phyloP scores from a whole-genome alignment of 2,329 filamentous ascomycete species.

The Calonectria ilicicola region DNA sequence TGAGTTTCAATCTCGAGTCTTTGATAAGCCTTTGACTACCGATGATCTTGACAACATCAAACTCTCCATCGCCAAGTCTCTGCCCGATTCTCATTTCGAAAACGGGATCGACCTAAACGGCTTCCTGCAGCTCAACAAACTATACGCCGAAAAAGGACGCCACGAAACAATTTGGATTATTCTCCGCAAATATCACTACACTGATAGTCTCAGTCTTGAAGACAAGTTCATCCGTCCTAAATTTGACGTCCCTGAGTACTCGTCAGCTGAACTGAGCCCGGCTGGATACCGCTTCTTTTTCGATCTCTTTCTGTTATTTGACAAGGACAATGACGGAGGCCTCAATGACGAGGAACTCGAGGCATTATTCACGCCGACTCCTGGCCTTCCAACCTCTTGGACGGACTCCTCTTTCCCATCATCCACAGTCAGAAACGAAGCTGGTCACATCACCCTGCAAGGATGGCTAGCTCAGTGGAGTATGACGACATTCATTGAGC shows the following conservation, averaged over 20 bases:
- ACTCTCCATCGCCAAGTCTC: conserved; percentile 79
- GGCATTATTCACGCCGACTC: conserved; percentile 91
- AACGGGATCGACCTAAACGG: conserved; percentile 84
- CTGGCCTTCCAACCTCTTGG: conserved; percentile 89
- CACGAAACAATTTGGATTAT: conserved; percentile 99
- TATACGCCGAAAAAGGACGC: conserved; percentile 96
- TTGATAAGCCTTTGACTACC: conserved; percentile 84
- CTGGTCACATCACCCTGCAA: conserved; percentile 93
- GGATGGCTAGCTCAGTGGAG: conserved; percentile 99
- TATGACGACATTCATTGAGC: conserved; percentile 98
- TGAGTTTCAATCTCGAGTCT: conserved; percentile 91
- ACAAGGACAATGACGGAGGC: conserved; percentile 97
- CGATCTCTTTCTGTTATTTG: conserved; percentile 92
- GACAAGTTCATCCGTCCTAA: conserved; percentile 93
- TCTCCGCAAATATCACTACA: conserved; percentile 93
- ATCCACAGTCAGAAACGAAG: conserved; percentile 94
- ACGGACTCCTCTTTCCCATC: conserved; percentile 89
- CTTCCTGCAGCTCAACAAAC: conserved; percentile 91
- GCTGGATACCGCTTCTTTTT: conserved; percentile 98
- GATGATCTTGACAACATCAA: conserved; percentile 95
- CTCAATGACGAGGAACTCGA: conserved; percentile 87
- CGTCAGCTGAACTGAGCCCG: conserved; percentile 93
- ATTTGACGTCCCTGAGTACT: conserved; percentile 92
- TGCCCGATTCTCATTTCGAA: conserved; percentile 71
- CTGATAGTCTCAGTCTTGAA: conserved; percentile 91